Conservation (phyloP, 495 filamentous ascomycete genomes). For the Podospora pseudopauciseta region DNA sequence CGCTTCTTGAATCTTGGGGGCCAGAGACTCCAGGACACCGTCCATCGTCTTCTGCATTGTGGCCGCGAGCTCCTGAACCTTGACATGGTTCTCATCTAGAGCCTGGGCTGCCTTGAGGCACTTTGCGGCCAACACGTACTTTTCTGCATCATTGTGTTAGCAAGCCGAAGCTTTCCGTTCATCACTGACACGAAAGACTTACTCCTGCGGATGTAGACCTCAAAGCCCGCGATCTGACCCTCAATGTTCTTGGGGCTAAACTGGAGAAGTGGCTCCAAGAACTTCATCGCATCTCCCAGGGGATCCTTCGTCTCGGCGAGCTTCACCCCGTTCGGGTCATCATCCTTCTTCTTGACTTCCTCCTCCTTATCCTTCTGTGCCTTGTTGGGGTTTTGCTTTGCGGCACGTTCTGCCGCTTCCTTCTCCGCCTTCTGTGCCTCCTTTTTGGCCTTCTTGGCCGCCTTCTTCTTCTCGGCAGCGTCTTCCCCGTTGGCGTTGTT, state of each 20-base stretch:
- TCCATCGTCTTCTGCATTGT: slow-evolving; percentile 65
- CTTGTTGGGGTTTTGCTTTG: slow-evolving; percentile 70
- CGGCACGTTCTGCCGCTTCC: slow-evolving; percentile 66
- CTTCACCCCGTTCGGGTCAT: slow-evolving; percentile 77
- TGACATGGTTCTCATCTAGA: slow-evolving; percentile 68
- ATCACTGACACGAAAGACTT: slow-evolving; percentile 36
- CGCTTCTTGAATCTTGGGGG: slow-evolving; percentile 59
- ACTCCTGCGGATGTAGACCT: slow-evolving; percentile 79
- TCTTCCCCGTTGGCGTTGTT: slow-evolving; percentile 51
- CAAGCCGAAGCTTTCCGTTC: neutral
- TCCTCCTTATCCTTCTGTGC: slow-evolving; percentile 48
- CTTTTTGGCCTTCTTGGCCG: slow-evolving; percentile 89
- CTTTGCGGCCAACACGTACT: slow-evolving; percentile 78
- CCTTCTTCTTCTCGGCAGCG: slow-evolving; percentile 80
- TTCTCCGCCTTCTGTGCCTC: slow-evolving; percentile 83
- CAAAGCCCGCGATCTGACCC: slow-evolving; percentile 79
- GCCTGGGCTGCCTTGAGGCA: slow-evolving; percentile 71
- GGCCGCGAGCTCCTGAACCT: slow-evolving; percentile 70
- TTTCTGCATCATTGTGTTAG: slow-evolving; percentile 53
- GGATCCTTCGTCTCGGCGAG: slow-evolving; percentile 77
- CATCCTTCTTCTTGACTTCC: slow-evolving; percentile 74
- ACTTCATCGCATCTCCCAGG: slow-evolving; percentile 82
- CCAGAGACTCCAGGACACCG: slow-evolving; percentile 49
- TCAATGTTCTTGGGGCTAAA: slow-evolving; percentile 78
- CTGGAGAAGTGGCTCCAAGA: slow-evolving; percentile 73